Evolutionary conservation across 805 yeast genomes (phyloP).

Genomic region (Metschnikowia sp.): DNA sequence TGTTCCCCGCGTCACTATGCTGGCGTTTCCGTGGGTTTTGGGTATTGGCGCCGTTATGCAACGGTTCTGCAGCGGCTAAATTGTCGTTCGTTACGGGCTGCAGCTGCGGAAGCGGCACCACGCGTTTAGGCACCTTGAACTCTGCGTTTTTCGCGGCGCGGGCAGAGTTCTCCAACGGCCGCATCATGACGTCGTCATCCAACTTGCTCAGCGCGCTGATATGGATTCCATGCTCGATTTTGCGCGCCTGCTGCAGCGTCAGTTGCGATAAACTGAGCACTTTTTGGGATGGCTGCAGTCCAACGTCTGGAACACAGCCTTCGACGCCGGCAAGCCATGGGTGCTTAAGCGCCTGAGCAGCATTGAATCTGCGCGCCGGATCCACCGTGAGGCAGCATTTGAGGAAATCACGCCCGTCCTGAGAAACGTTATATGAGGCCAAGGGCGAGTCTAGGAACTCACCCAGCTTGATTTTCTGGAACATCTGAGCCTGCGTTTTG

Average conservation of each 20-base stretch:
- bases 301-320: not conserved
- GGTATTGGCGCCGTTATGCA: not conserved
- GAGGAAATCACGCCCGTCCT: constrained; percentile 70
- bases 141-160: constrained; percentile 28
- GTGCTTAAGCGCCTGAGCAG: constrained; percentile 70
- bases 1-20: not conserved
- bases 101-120: constrained; percentile 42
- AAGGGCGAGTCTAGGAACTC: constrained; percentile 77
- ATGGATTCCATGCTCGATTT: constrained; percentile 38
- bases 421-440: constrained; percentile 60
- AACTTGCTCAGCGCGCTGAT: constrained; percentile 35
- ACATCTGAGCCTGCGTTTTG: constrained; percentile 80
- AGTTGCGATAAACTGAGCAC: constrained; percentile 66
- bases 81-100: constrained; percentile 19
- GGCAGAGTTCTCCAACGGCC: constrained; percentile 30
- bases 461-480: constrained; percentile 71
- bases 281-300: constrained; percentile 21
- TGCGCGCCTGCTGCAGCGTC: constrained; percentile 59
- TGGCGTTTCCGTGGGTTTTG: constrained; percentile 1
- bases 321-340: constrained; percentile 64
- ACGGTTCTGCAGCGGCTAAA: not conserved
- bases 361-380: constrained; percentile 69
- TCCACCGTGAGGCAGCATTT: constrained; percentile 70
- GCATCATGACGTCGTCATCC: constrained; percentile 42
- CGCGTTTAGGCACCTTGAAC: constrained; percentile 43